Conservation (phyloP, 2,329 filamentous ascomycete species). For the Ophiocordyceps sinensis region DNA sequence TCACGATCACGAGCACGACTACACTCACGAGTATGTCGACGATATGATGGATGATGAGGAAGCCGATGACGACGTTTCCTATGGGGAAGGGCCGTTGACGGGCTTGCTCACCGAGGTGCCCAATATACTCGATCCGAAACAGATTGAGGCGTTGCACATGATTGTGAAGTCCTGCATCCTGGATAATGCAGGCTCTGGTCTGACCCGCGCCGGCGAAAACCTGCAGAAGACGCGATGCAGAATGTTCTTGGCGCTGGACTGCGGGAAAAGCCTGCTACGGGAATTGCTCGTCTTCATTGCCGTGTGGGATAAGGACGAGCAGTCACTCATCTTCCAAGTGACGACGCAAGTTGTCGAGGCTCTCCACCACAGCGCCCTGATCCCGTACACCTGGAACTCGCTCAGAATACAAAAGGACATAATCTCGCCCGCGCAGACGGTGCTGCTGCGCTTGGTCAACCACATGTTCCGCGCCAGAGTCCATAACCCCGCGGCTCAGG, state of each 20-base stretch:
- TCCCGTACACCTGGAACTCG: slow-evolving; percentile 85
- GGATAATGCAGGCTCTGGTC: slow-evolving; percentile 58
- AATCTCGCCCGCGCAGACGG: slow-evolving; percentile 86
- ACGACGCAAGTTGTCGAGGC: slow-evolving; percentile 93
- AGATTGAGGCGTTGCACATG: slow-evolving; percentile 94
- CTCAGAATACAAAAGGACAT: slow-evolving; percentile 90
- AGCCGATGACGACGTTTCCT: slow-evolving; percentile 63
- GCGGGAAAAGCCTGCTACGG: slow-evolving; percentile 74
- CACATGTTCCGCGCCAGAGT: slow-evolving; percentile 62
- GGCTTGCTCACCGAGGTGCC: slow-evolving; percentile 87
- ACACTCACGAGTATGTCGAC: slow-evolving; percentile 30
- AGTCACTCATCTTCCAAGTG: slow-evolving; percentile 90
- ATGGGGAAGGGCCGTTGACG: slow-evolving; percentile 62
- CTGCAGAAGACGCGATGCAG: slow-evolving; percentile 84
- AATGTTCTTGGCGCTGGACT: slow-evolving; percentile 78
- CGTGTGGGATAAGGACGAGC: slow-evolving; percentile 89
- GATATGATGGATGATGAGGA: slow-evolving; percentile 53
- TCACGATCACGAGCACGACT: slow-evolving; percentile 21
- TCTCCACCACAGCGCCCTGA: slow-evolving; percentile 73
- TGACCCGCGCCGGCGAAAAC: slow-evolving; percentile 57
- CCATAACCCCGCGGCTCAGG: slow-evolving; percentile 27
- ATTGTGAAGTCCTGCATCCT: slow-evolving; percentile 93
- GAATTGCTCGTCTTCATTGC: slow-evolving; percentile 94
- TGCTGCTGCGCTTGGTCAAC: slow-evolving; percentile 79
- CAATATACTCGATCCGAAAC: slow-evolving; percentile 82